Percentiles rank a stretch among this genome's conserved stretches.
Conservation (phyloP, 441 rosid species). For the Kokia cookei region DNA sequence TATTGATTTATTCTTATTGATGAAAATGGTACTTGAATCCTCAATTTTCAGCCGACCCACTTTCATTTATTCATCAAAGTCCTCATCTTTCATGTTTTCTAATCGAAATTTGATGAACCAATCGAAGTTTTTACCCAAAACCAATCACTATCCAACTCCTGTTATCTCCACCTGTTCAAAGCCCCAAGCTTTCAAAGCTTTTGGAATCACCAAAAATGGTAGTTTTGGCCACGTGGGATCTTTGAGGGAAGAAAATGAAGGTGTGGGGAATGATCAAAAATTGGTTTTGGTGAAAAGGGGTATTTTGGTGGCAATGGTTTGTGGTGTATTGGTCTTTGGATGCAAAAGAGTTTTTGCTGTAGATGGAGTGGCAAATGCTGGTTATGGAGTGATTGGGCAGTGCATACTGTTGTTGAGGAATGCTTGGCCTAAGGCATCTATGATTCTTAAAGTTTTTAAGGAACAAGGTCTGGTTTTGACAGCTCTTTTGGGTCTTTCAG, state of each 20-base stretch:
- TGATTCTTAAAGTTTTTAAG: conserved; percentile 67
- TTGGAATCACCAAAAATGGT: conserved; percentile 16
- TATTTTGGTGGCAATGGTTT: conserved; percentile 59
- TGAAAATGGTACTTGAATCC: conserved; percentile 51
- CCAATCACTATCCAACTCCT: conserved; percentile 23
- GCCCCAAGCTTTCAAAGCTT: conserved; percentile 17
- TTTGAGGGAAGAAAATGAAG: conserved; percentile 24
- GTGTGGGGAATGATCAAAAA: conserved; percentile 21
- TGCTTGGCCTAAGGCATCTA: conserved; percentile 79
- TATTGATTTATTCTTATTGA: conserved; percentile 7
- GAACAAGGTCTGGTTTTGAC: conserved; percentile 91
- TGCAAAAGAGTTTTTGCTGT: conserved; percentile 65
- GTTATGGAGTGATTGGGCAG: conserved; percentile 72
- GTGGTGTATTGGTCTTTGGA: conserved; percentile 56
- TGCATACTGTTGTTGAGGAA: conserved; percentile 54
- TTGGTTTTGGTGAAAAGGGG: conserved; percentile 37
- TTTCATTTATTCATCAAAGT: conserved; percentile 25
- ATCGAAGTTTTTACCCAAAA: conserved; percentile 21
- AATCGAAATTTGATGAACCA: conserved; percentile 37
- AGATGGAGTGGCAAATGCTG: conserved; percentile 69
- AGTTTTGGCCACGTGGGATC: conserved; percentile 24
- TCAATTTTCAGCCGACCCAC: conserved; percentile 44
- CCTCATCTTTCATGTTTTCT: conserved; percentile 27
- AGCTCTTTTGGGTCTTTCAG: conserved; percentile 74
- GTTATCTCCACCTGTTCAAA: conserved; percentile 13